Conservation (phyloP, 257 asterid genomes). For the Nicotiana tabacum region DNA sequence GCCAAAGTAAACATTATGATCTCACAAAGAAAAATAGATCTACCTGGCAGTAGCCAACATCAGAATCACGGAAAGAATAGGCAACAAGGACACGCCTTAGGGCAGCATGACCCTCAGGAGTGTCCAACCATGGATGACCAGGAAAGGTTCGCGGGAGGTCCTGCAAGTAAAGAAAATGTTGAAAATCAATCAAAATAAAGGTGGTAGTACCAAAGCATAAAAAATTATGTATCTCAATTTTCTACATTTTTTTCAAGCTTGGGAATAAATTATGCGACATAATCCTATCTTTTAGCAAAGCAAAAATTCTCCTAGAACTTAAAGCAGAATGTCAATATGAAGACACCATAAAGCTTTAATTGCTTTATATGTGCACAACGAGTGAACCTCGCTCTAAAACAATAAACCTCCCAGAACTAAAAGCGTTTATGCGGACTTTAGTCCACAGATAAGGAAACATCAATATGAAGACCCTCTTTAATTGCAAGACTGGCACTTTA, state of each 20-base stretch:
- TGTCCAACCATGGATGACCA: slow-evolving; percentile 98
- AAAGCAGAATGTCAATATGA: not conserved
- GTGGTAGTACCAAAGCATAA: not conserved
- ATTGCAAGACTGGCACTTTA: not conserved
- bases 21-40: slow-evolving; percentile 7
- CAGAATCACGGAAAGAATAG: slow-evolving; percentile 95
- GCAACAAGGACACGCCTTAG: slow-evolving; percentile 95
- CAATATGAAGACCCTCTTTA: not conserved
- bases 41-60: slow-evolving; percentile 99
- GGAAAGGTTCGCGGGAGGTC: slow-evolving; percentile 98
- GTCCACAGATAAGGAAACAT: not conserved
- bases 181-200: not conserved
- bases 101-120: slow-evolving; percentile 88
- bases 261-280: not conserved
- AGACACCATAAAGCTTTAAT: not conserved
- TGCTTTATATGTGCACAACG: not conserved
- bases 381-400: not conserved
- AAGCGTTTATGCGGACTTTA: not conserved
- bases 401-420: not conserved
- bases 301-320: not conserved
- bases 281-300: not conserved
- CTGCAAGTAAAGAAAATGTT: slow-evolving; percentile 30
- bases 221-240: not conserved
- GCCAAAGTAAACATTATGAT: not conserved
- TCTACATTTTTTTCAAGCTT: not conserved